Percentiles rank a stretch among this genome's conserved stretches.
phyloP scores from a whole-genome alignment of 257 asterid genomes.

The Gentiana dahurica region DNA sequence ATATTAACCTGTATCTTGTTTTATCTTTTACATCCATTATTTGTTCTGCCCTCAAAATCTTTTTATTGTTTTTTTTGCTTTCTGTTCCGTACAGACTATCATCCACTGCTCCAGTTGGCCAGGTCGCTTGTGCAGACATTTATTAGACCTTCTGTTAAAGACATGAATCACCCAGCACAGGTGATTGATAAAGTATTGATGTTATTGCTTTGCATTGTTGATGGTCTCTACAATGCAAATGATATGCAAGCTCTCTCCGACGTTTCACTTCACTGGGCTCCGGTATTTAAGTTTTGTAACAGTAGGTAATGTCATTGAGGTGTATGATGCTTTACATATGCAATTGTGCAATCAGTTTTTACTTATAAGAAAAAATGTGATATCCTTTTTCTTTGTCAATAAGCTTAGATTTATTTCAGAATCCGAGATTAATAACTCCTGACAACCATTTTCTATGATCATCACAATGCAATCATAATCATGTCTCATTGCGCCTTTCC shows the following conservation, averaged over 20 bases:
- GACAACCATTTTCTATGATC: no score
- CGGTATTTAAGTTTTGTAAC: constrained; percentile 51
- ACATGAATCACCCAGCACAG: constrained; percentile 27
- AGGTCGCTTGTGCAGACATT: constrained; percentile 45
- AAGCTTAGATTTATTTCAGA: no score
- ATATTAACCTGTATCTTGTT: neutral
- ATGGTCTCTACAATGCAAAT: constrained; percentile 39
- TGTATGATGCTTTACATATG: constrained; percentile 5
- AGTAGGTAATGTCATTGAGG: constrained; percentile 36
- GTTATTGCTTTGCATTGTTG: constrained; percentile 55
- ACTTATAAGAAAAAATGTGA: no score
- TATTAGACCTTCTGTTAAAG: constrained; percentile 25
- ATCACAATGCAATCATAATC: no score
- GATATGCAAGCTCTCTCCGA: constrained; percentile 25
- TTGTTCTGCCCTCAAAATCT: constrained; percentile 10
- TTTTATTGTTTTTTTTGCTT: constrained; percentile 8
- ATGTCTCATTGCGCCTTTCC: no score
- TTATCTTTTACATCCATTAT: constrained; percentile 1
- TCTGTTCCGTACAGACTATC: constrained; percentile 35
- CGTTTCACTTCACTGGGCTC: constrained; percentile 45
- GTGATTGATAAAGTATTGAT: constrained; percentile 44
- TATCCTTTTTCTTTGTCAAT: no score
- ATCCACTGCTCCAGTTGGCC: constrained; percentile 38
- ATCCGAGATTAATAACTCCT: no score
- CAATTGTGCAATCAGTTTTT: constrained; percentile 2